A percentile compares a stretch with the other conserved stretches of the same genome.
Conservation (phyloP, 176 grass and related monocot species). For the Rhipidocladum racemiflorum region DNA sequence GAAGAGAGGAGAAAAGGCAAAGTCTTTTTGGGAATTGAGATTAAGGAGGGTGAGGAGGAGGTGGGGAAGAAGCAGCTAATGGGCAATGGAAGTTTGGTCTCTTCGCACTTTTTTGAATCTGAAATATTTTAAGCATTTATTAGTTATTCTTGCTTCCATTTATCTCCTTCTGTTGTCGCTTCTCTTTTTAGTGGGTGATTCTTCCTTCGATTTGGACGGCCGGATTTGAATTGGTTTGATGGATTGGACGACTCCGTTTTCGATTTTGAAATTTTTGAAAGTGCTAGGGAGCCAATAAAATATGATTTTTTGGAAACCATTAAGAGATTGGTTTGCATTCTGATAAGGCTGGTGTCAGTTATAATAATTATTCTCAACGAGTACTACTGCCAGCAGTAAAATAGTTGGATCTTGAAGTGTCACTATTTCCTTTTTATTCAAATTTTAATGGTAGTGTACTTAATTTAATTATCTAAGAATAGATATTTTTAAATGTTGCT, state of each 20-base stretch:
- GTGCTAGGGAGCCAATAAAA: background rate
- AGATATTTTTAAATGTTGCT: background rate
- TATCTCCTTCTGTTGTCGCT: background rate
- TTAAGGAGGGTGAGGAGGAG: conserved; percentile 10
- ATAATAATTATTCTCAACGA: background rate
- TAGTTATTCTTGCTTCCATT: background rate
- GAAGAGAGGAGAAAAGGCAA: conserved; percentile 26
- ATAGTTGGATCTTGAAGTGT: background rate
- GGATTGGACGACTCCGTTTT: background rate
- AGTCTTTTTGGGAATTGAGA: conserved; percentile 38
- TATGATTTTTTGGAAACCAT: background rate
- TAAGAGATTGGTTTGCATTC: background rate
- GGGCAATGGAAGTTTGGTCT: conserved; percentile 40
- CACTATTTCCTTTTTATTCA: background rate
- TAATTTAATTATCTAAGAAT: background rate
- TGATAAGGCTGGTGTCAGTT: background rate
- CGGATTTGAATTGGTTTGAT: background rate
- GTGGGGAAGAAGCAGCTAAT: conserved; percentile 31
- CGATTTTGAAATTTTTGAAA: background rate
- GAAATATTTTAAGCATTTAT: conserved; percentile 36
- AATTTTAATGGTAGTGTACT: background rate
- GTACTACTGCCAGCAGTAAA: background rate
- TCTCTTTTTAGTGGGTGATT: background rate
- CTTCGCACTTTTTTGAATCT: conserved; percentile 43
- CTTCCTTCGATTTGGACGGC: background rate